Conservation (phyloP, 306 rosid genomes). For the Heteromeles arbutifolia region DNA sequence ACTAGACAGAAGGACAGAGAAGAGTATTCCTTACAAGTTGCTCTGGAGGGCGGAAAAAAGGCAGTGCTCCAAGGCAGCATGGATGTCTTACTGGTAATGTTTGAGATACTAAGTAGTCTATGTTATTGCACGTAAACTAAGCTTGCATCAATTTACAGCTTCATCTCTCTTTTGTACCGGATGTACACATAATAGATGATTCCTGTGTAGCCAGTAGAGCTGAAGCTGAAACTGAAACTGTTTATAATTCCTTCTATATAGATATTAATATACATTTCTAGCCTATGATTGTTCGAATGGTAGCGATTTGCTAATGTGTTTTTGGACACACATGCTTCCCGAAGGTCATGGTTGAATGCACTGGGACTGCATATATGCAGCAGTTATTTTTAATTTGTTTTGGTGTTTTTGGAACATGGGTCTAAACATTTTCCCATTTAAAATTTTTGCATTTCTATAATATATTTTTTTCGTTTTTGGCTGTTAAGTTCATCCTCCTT, state of each 20-base stretch:
- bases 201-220: too few species aligned
- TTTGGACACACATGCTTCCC: not conserved
- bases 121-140: not conserved
- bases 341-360: not conserved
- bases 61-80: conserved; percentile 76
- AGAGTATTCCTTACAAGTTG: conserved; percentile 55
- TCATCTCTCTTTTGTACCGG: not conserved
- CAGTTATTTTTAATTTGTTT: not conserved
- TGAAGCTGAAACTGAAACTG: not conserved
- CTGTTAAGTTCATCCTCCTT: not conserved
- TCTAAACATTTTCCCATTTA: not conserved
- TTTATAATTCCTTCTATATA: not conserved
- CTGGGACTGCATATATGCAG: not conserved
- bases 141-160: not conserved
- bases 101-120: conserved; percentile 11
- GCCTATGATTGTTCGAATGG: not conserved
- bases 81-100: conserved; percentile 60
- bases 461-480: conserved; percentile 8
- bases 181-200: not conserved
- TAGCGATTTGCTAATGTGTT: not conserved
- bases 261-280: not conserved
- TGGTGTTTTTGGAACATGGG: not conserved
- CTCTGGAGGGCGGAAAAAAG: conserved; percentile 67
- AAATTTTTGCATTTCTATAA: not conserved
- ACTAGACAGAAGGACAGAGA: conserved; percentile 44